These are phyloP conservation scores for Fomes fomentarius DNA, from an alignment of 1,284 basidiomycete genomes.

Conservation along the genomic window DNA sequence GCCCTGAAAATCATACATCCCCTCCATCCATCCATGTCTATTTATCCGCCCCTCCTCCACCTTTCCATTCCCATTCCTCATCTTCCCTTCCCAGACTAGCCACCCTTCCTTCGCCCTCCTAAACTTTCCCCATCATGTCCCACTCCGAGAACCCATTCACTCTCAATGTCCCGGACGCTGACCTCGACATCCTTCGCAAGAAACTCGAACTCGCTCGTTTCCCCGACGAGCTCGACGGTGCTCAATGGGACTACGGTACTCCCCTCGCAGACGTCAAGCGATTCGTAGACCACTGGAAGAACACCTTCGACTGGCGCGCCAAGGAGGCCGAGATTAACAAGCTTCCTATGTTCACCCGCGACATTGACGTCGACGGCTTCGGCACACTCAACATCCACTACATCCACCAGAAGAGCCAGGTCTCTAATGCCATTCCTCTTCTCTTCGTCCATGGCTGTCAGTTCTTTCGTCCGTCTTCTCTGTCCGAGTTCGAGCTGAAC, in stretches of 20 bases:
- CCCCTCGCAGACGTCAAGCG: slow-evolving; percentile 49
- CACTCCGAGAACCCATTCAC: no score
- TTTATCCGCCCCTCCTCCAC: no score
- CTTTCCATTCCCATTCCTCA: no score
- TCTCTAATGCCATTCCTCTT: slow-evolving; percentile 48
- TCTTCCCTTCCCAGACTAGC: no score
- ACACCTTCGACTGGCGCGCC: slow-evolving; percentile 50
- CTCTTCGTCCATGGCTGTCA: slow-evolving; percentile 58
- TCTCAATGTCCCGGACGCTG: slow-evolving; percentile 43
- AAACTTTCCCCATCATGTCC: no score
- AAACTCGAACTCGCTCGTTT: slow-evolving; percentile 46
- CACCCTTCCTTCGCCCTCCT: no score
- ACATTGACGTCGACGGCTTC: slow-evolving; percentile 46
- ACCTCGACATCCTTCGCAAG: slow-evolving; percentile 39
- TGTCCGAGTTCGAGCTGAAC: not conserved
- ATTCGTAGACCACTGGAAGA: slow-evolving; percentile 46
- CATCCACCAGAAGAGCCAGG: slow-evolving; percentile 48
- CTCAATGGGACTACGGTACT: slow-evolving; percentile 49
- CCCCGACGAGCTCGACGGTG: slow-evolving; percentile 51
- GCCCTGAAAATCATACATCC: no score
- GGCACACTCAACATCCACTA: slow-evolving; percentile 52
- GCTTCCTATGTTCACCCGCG: slow-evolving; percentile 51
- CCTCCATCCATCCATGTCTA: no score
- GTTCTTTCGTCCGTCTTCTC: slow-evolving; percentile 8
- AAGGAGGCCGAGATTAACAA: slow-evolving; percentile 47